Evolutionary conservation across 192 early-diverging fungal species (phyloP).

Genomic region (Rhizophagus prolifer): DNA sequence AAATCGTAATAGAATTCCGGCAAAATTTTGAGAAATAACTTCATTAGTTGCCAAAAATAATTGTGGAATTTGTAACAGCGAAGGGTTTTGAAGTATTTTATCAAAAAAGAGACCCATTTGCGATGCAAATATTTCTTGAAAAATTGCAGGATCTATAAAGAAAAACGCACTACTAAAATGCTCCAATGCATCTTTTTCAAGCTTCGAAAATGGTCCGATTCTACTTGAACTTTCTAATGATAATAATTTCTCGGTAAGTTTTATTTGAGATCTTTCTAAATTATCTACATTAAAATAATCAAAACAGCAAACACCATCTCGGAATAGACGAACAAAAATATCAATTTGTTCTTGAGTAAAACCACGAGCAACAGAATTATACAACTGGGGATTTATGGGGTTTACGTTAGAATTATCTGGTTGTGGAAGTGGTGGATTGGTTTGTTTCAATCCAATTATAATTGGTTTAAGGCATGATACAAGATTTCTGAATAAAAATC

Average conservation of each 20-base stretch:
- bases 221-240: conserved; percentile 34
- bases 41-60: conserved; percentile 76
- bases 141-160: conserved; percentile 80
- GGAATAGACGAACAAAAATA: conserved; percentile 70
- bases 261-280: conserved; percentile 41
- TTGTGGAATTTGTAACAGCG: conserved; percentile 82
- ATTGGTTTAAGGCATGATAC: conserved; percentile 87
- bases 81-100: conserved; percentile 72
- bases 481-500: conserved; percentile 86
- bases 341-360: conserved; percentile 72
- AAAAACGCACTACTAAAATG: conserved; percentile 86
- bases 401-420: conserved; percentile 9
- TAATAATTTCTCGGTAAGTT: conserved; percentile 26
- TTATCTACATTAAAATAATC: conserved; percentile 77
- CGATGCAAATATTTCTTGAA: conserved; percentile 93
- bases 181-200: conserved; percentile 91
- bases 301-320: conserved; percentile 79
- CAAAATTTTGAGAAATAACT: conserved; percentile 74
- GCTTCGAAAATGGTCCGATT: conserved; percentile 67
- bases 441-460: conserved; percentile 68
- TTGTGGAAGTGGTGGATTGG: conserved; percentile 58
- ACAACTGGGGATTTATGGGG: conserved; percentile 28
- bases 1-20: conserved; percentile 73
- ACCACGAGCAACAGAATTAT: conserved; percentile 56
- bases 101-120: conserved; percentile 87